Conservation (phyloP, 1,284 basidiomycete genomes). For the Apiotrichum brassicae region DNA sequence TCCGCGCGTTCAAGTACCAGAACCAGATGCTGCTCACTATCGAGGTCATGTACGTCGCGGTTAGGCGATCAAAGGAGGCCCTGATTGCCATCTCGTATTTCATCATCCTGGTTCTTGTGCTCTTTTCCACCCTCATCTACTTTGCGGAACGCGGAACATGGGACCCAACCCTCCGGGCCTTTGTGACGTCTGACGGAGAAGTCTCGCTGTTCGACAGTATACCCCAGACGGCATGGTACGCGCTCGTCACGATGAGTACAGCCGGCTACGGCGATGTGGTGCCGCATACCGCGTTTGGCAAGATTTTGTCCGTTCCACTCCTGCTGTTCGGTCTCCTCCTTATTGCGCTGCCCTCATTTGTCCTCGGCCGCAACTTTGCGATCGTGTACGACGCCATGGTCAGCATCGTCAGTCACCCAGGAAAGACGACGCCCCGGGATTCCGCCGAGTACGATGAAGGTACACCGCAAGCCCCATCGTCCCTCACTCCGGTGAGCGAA, state of each 20-base stretch:
- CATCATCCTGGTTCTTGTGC: conserved; percentile 73
- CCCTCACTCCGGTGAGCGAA: neutral
- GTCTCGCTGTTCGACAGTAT: conserved; percentile 57
- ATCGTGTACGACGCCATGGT: conserved; percentile 72
- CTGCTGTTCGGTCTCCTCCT: conserved; percentile 76
- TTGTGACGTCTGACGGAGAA: conserved; percentile 75
- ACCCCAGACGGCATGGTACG: conserved; percentile 66
- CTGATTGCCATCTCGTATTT: conserved; percentile 79
- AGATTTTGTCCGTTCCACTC: conserved; percentile 72
- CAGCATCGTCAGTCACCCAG: neutral
- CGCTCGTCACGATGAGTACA: conserved; percentile 51
- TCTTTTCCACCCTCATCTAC: conserved; percentile 80
- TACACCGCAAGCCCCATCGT: too few relatives aligned
- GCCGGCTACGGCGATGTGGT: conserved; percentile 68
- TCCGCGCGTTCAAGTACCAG: conserved; percentile 71
- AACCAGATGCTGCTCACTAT: conserved; percentile 66
- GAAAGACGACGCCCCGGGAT: neutral
- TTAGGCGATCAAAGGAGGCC: conserved; percentile 74
- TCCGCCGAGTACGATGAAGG: neutral
- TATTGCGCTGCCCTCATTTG: conserved; percentile 80
- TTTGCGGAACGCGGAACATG: conserved; percentile 81
- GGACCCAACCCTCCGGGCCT: conserved; percentile 69
- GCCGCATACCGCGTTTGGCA: conserved; percentile 71
- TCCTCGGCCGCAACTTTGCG: conserved; percentile 80
- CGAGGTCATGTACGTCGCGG: conserved; percentile 87